phyloP scores from a whole-genome alignment of 129 eudicot species.

The carrot (Daucus carota) region DH1_v3.0 NC_030383.2:6934001-6934500 shows the following conservation, averaged over 20 bases:
- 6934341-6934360: background rate
- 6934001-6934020: slow-evolving; percentile 96
- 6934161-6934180: background rate
- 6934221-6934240: background rate
- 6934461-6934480: background rate
- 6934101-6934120: background rate
- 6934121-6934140: background rate
- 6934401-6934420: too few relatives aligned
- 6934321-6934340: background rate
- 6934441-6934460: too few relatives aligned
- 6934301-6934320: background rate
- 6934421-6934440: too few relatives aligned
- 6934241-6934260: background rate
- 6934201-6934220: background rate
- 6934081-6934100: background rate
- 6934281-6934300: background rate
- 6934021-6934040: slow-evolving; percentile 99
- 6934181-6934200: background rate
- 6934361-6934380: background rate
- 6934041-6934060: slow-evolving; percentile 99
- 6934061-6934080: slow-evolving; percentile 35
- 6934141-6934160: background rate
- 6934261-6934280: background rate
- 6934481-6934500: background rate
- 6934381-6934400: background rate